Conservation (phyloP, 495 filamentous ascomycete species). For the Bacidia gigantensis region DNA sequence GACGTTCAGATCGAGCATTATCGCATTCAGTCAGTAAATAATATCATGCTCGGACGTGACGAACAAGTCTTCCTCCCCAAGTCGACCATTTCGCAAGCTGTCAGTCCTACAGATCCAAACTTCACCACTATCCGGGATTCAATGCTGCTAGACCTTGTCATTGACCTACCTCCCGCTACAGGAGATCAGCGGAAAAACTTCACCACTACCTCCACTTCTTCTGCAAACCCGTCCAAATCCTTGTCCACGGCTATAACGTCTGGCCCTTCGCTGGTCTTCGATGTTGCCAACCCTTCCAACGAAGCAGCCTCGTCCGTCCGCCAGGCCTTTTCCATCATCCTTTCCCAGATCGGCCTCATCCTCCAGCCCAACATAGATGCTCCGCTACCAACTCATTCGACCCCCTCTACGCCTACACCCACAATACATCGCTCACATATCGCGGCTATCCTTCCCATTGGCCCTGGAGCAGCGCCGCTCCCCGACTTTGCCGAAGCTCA, state of each 20-base stretch:
- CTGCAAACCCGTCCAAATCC: conserved; percentile 21
- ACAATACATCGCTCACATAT: conserved; percentile 32
- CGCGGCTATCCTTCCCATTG: conserved; percentile 58
- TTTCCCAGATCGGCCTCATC: conserved; percentile 43
- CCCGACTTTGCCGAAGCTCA: conserved; percentile 49
- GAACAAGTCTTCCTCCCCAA: conserved; percentile 77
- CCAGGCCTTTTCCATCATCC: conserved; percentile 39
- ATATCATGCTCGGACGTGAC: conserved; percentile 70
- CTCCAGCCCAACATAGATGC: conserved; percentile 19
- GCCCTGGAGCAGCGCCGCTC: conserved; percentile 60
- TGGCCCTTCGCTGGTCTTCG: conserved; percentile 19
- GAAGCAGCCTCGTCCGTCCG: conserved; percentile 31
- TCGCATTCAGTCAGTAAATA: conserved; percentile 64
- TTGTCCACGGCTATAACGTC: background rate
- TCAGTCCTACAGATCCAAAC: conserved; percentile 60
- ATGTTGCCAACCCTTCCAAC: background rate
- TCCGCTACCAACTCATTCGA: conserved; percentile 19
- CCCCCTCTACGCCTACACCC: conserved; percentile 11
- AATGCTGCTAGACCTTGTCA: conserved; percentile 54
- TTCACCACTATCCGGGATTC: conserved; percentile 68
- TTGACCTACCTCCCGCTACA: conserved; percentile 34
- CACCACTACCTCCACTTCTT: conserved; percentile 12
- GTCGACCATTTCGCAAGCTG: conserved; percentile 56
- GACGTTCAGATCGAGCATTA: conserved; percentile 33
- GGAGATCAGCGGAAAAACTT: conserved; percentile 18